These are phyloP conservation scores for Sporothrix brunneoviolacea DNA, from an alignment of 2,329 filamentous ascomycete genomes.

Conservation along the genomic window DNA sequence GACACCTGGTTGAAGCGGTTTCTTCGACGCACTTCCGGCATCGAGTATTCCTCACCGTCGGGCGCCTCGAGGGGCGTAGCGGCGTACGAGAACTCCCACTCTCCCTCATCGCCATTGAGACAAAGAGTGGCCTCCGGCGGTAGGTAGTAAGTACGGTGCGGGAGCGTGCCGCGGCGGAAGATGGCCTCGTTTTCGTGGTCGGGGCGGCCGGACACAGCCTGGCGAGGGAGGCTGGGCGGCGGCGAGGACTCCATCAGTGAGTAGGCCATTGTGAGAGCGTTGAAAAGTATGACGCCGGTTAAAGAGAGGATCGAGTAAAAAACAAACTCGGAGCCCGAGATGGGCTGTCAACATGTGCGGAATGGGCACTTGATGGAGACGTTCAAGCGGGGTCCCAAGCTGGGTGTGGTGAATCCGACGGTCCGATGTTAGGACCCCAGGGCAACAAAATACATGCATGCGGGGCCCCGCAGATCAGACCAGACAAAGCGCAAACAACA, in stretches of 20 bases:
- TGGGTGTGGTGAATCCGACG: too few species aligned
- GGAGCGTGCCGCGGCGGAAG: conserved; percentile 53
- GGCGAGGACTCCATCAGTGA: too few species aligned
- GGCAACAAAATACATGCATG: too few species aligned
- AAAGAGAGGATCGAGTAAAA: too few species aligned
- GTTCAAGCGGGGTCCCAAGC: too few species aligned
- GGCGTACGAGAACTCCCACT: conserved; percentile 50
- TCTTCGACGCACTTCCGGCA: background rate
- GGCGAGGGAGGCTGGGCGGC: conserved; percentile 2
- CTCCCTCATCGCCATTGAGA: conserved; percentile 51
- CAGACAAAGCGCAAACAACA: too few species aligned
- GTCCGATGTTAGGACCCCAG: too few species aligned
- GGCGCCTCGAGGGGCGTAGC: conserved; percentile 37
- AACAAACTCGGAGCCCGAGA: background rate
- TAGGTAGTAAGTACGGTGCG: conserved; percentile 51
- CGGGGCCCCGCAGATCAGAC: too few species aligned
- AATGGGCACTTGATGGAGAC: too few species aligned
- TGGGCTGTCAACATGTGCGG: too few species aligned
- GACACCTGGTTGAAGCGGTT: background rate
- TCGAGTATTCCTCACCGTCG: conserved; percentile 27
- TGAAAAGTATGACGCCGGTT: too few species aligned
- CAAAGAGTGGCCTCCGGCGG: conserved; percentile 42
- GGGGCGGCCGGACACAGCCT: conserved; percentile 25
- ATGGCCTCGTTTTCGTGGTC: conserved; percentile 58
- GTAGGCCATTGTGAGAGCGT: too few species aligned